Percentiles rank a stretch among this genome's conserved stretches.
Conservation (phyloP, 2,329 filamentous ascomycete genomes). For the Paramyrothecium sp. region DNA sequence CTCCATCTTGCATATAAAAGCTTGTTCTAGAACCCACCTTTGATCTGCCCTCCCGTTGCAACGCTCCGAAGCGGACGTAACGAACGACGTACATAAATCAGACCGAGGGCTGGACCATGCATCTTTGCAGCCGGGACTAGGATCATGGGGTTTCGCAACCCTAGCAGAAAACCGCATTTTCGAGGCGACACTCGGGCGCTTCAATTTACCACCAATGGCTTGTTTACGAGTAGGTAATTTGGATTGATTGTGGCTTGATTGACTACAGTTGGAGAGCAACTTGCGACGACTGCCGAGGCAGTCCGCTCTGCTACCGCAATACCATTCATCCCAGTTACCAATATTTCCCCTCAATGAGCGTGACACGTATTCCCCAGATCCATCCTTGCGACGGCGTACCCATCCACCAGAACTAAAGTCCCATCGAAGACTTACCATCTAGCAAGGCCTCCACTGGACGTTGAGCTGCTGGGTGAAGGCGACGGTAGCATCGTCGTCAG, state of each 20-base stretch:
- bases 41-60: background rate
- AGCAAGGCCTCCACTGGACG: constrained; percentile 1
- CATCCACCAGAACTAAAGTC: no score
- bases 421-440: background rate
- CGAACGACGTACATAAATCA: no score
- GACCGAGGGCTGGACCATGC: no score
- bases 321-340: background rate
- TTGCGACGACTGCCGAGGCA: no score
- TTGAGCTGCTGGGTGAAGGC: constrained; percentile 3
- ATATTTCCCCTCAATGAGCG: background rate
- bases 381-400: background rate
- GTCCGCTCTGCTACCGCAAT: no score
- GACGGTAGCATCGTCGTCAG: constrained; percentile 3
- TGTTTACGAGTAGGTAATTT: background rate
- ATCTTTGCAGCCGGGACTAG: background rate
- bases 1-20: background rate
- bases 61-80: no score
- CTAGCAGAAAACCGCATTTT: background rate
- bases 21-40: background rate
- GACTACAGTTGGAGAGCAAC: background rate
- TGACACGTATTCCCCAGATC: background rate
- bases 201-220: background rate
- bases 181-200: background rate
- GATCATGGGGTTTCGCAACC: background rate
- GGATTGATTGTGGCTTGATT: background rate